A percentile compares a stretch with the other conserved stretches of the same genome.
Conservation (phyloP, 192 early-diverging fungal species). For the Oehlia diaphana region DNA sequence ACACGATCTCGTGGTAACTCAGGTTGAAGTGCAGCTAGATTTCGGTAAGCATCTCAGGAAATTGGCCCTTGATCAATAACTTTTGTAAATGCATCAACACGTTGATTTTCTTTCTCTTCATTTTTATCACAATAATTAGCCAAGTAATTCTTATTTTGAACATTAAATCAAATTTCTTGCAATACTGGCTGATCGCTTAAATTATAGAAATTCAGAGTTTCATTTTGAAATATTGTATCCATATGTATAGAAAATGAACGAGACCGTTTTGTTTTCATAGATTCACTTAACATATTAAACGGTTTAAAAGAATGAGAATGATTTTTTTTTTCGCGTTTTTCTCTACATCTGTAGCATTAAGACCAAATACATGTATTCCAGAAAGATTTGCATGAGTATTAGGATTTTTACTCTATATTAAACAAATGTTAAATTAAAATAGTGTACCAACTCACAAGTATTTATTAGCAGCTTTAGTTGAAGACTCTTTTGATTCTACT, state of each 20-base stretch:
- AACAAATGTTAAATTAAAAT: neutral
- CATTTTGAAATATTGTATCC: neutral
- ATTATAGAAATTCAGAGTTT: neutral
- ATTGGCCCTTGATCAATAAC: too few relatives aligned
- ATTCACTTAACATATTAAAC: neutral
- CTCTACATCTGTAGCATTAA: too few relatives aligned
- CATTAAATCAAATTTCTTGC: neutral
- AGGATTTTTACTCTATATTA: constrained; percentile 2
- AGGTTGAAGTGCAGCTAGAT: too few relatives aligned
- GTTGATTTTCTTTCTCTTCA: too few relatives aligned
- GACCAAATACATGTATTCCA: neutral
- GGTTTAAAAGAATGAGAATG: neutral
- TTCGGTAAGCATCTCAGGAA: too few relatives aligned
- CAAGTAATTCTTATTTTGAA: too few relatives aligned
- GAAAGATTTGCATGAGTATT: neutral
- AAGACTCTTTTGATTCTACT: neutral
- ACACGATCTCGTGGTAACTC: neutral
- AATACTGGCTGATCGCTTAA: neutral
- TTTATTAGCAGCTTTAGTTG: neutral
- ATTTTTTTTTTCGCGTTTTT: neutral
- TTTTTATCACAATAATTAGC: too few relatives aligned
- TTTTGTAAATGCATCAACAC: neutral
- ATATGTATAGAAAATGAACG: neutral
- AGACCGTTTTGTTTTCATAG: neutral
- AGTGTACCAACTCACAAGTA: neutral